Percentiles rank a stretch among this genome's conserved stretches.
Conservation (phyloP, 2,329 filamentous ascomycete species). For the Cladophialophora immunda region DNA sequence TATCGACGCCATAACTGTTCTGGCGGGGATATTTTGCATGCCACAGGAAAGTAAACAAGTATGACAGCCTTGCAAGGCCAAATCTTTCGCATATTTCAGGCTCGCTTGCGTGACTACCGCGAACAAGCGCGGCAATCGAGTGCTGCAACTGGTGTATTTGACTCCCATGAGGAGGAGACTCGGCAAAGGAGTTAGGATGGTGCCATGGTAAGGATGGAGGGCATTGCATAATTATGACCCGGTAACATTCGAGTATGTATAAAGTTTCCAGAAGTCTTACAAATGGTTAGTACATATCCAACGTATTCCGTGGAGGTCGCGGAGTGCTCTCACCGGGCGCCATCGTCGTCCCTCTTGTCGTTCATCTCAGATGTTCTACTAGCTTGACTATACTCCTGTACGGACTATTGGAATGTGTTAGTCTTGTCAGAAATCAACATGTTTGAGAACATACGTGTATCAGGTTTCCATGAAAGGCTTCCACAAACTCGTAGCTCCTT, state of each 20-base stretch:
- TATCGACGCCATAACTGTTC: slow-evolving; percentile 23
- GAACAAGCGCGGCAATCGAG: slow-evolving; percentile 5
- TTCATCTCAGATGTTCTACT: slow-evolving; percentile 2
- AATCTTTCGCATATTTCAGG: background rate
- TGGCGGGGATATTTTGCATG: slow-evolving; percentile 25
- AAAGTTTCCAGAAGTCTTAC: slow-evolving; percentile 25
- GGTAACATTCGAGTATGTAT: slow-evolving; percentile 32
- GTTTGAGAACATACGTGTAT: slow-evolving; percentile 11
- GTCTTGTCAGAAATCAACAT: background rate
- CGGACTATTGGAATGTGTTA: slow-evolving; percentile 14
- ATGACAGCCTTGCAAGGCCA: slow-evolving; percentile 16
- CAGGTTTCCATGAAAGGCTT: slow-evolving; percentile 29
- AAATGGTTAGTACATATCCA: background rate
- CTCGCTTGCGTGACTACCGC: background rate
- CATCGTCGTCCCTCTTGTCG: slow-evolving; percentile 13
- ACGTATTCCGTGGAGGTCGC: background rate
- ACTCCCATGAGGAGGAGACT: background rate
- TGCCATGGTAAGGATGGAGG: slow-evolving; percentile 25
- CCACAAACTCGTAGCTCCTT: slow-evolving; percentile 32
- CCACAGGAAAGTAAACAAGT: slow-evolving; percentile 14
- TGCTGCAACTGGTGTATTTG: slow-evolving; percentile 7
- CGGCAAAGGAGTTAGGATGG: slow-evolving; percentile 19
- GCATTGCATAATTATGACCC: slow-evolving; percentile 28
- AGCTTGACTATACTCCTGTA: slow-evolving; percentile 26
- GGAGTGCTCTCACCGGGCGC: slow-evolving; percentile 16